A percentile compares a stretch with the other conserved stretches of the same genome.
Evolutionary conservation across 768 basidiomycete genomes (phyloP).

Genomic region (Myochromella boudieri): DNA sequence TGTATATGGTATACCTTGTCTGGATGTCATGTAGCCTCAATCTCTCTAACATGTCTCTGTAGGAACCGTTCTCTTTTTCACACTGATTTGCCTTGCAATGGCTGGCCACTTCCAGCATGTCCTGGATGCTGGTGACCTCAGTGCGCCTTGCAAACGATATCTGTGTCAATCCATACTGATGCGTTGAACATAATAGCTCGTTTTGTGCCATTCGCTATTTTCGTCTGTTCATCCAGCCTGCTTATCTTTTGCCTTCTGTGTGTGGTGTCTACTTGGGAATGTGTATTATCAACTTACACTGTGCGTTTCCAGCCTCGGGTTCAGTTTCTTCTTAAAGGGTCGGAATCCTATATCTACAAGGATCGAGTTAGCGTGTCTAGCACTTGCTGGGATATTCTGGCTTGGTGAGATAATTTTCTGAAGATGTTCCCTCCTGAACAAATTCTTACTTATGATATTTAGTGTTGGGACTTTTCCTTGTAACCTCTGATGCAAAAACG

Average conservation of each 20-base stretch:
- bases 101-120: conserved; percentile 76
- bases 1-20: conserved; percentile 58
- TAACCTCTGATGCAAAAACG: conserved; percentile 72
- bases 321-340: conserved; percentile 59
- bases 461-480: conserved; percentile 76
- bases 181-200: too few species aligned
- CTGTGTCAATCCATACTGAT: too few species aligned
- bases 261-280: conserved; percentile 23
- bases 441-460: conserved; percentile 8
- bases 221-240: conserved; percentile 71
- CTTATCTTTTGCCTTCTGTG: conserved; percentile 68
- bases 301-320: conserved; percentile 50
- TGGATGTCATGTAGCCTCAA: too few species aligned
- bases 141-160: conserved; percentile 50
- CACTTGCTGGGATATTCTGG: conserved; percentile 76
- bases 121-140: conserved; percentile 75
- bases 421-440: neutral
- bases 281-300: conserved; percentile 1
- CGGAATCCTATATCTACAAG: conserved; percentile 80
- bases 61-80: conserved; percentile 74
- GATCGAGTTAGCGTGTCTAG: conserved; percentile 71
- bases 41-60: conserved; percentile 5
- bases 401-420: conserved; percentile 49
- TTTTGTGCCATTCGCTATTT: conserved; percentile 85
- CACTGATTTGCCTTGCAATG: conserved; percentile 76